Evolutionary conservation across 1,139 yeast species (phyloP), one percentile per base, ranked within the genome.

Genomic region (Nakaseomyces bracarensis): DNA sequence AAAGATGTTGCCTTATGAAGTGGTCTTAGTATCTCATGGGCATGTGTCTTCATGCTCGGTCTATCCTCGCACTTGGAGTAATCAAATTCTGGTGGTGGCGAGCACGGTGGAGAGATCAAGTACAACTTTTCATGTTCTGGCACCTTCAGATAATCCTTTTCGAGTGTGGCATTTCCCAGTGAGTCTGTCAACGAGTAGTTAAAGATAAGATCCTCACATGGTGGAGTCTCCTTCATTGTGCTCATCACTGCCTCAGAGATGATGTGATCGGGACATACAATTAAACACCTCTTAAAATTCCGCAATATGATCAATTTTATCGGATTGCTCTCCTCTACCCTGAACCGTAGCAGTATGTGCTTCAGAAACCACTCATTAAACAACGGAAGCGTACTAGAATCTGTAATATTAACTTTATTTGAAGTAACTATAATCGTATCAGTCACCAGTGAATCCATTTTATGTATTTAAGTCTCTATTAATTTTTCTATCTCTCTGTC

Each of bases 81-180:
- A 44, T 65, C 64, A 45, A 66, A 66, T 26, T 52, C 69, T 2
- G 65, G 60, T 3, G 69, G 69, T 1, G 70, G 70, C 8, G 70
- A 66, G 5, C 64, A 58, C 13, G 70, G 70, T 7, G 70, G 70
- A 1, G 69, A 65, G 5, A 66, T 60, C 39, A 66, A 46, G 44
- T 65, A 65, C 55, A 63, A 46, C 38, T 58, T 53, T 9, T 56
- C 50, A 33, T 57, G 48, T 36, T 52, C 49, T 3, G 70, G 70
- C 9, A 65, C 50, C 41, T 57, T 40, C 16, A 66, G 47, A 41
- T 59, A 58, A 19, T 55, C 50, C 28, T 44, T 52, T 5, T 50
- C 44, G 13, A 46, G 36, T 11, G 47, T 42, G 4, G 45, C 44
- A 30, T 46, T 44, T 9, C 20, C 26, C 6, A 26, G 18, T 13